Evolutionary conservation across 139 green algal species (phyloP).

Genomic region (Chlamydomonas eustigma): DNA sequence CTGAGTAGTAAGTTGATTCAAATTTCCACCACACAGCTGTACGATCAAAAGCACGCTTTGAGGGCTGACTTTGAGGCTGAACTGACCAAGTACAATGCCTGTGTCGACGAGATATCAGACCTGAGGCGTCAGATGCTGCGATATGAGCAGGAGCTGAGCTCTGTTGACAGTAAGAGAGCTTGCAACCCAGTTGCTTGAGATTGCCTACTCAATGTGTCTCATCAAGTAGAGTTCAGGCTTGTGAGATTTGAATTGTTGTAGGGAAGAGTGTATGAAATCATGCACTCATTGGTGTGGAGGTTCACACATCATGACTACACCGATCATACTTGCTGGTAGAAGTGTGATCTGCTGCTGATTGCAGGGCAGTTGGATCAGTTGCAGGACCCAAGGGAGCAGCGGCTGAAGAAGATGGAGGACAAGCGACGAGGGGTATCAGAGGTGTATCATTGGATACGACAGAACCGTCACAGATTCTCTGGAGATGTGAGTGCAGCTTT

Average conservation of each 20-base stretch:
- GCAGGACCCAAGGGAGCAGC: slow-evolving; percentile 28
- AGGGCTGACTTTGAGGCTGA: too few species aligned
- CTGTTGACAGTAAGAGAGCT: background rate
- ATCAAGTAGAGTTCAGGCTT: too few species aligned
- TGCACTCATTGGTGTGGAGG: too few species aligned
- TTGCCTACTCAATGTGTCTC: too few species aligned
- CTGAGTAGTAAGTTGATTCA: too few species aligned
- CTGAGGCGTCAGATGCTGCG: background rate
- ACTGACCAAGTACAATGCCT: background rate
- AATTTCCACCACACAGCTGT: too few species aligned
- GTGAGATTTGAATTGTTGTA: too few species aligned
- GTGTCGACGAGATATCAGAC: background rate
- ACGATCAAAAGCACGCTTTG: too few species aligned
- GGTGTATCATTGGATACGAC: background rate
- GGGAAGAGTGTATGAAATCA: too few species aligned
- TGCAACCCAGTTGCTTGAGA: too few species aligned
- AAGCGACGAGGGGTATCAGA: background rate
- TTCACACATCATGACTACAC: too few species aligned
- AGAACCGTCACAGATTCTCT: slow-evolving; percentile 5
- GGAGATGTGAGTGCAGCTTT: background rate
- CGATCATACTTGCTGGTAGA: too few species aligned
- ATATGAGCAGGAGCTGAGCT: background rate
- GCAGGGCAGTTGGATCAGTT: slow-evolving; percentile 27
- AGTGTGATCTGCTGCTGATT: slow-evolving; percentile 20
- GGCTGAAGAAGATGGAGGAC: slow-evolving; percentile 27